Percentiles rank a stretch among this genome's conserved stretches.
Conservation (phyloP, 805 yeast species). For the Metschnikowia reukaufii region DNA sequence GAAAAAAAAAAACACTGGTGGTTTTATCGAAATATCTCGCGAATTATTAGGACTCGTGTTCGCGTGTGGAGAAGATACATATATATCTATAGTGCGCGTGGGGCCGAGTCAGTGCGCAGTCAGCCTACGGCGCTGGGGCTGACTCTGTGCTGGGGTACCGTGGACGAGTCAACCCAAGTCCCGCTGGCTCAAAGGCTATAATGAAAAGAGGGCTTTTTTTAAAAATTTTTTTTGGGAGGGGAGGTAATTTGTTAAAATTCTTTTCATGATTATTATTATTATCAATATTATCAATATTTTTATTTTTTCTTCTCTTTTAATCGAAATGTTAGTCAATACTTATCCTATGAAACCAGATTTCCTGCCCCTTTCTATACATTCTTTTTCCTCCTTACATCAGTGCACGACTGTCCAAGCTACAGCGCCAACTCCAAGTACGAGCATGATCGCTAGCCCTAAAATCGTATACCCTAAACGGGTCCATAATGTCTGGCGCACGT, state of each 20-base stretch:
- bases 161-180: neutral
- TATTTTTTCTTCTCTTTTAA: too few relatives aligned
- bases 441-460: conserved; percentile 6
- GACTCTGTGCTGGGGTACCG: neutral
- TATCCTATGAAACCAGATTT: too few relatives aligned
- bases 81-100: conserved; percentile 5
- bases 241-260: too few relatives aligned
- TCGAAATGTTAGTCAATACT: too few relatives aligned
- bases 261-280: too few relatives aligned
- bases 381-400: neutral
- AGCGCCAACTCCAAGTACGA: conserved; percentile 7
- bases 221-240: too few relatives aligned
- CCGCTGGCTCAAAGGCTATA: too few relatives aligned
- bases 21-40: neutral
- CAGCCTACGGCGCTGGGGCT: neutral
- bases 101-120: conserved; percentile 12
- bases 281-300: too few relatives aligned
- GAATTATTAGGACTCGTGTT: neutral
- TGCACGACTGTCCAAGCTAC: conserved; percentile 7
- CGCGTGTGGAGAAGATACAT: neutral
- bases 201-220: too few relatives aligned
- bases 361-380: too few relatives aligned
- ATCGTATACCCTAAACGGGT: conserved; percentile 9
- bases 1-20: too few relatives aligned
- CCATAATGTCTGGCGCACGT: conserved; percentile 12